Evolutionary conservation across 768 basidiomycete genomes (phyloP).

Genomic region (Boletus pseudopeckii): DNA sequence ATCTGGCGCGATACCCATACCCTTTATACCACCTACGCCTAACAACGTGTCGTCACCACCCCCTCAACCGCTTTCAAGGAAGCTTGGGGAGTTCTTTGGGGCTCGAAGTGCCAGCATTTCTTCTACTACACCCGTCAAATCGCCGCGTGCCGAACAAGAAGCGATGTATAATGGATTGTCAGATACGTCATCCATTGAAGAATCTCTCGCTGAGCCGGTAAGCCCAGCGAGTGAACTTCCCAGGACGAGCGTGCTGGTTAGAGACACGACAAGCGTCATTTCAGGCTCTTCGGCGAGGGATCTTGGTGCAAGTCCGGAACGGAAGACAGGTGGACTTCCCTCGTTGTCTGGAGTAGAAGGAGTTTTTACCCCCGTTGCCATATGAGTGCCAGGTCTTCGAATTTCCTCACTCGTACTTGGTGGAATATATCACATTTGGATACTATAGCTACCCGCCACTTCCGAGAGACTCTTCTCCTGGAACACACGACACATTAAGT

Average conservation of each 20-base stretch:
- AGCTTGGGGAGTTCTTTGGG: constrained; percentile 70
- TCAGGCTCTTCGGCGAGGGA: constrained; percentile 28
- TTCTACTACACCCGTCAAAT: constrained; percentile 35
- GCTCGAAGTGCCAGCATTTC: constrained; percentile 50
- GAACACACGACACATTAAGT: constrained; percentile 5
- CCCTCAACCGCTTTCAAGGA: constrained; percentile 53
- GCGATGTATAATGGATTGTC: constrained; percentile 28
- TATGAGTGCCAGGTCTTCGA: constrained; percentile 25
- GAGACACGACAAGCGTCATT: constrained; percentile 27
- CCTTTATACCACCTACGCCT: constrained; percentile 25
- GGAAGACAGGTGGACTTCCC: constrained; percentile 19
- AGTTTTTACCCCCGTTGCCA: constrained; percentile 24
- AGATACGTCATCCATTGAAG: constrained; percentile 37
- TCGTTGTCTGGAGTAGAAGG: constrained; percentile 14
- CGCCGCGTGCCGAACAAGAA: constrained; percentile 25
- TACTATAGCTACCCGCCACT: constrained; percentile 12
- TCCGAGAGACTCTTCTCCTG: not conserved
- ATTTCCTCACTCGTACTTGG: constrained; percentile 11
- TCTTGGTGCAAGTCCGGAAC: constrained; percentile 28
- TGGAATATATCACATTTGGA: constrained; percentile 12
- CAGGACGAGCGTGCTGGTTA: constrained; percentile 27
- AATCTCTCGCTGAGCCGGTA: constrained; percentile 33
- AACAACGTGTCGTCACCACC: constrained; percentile 23
- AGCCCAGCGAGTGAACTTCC: constrained; percentile 32
- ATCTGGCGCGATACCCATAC: constrained; percentile 27